phyloP scores from a whole-genome alignment of 768 basidiomycete genomes.

The Hortiboletus flavorubellus region DNA sequence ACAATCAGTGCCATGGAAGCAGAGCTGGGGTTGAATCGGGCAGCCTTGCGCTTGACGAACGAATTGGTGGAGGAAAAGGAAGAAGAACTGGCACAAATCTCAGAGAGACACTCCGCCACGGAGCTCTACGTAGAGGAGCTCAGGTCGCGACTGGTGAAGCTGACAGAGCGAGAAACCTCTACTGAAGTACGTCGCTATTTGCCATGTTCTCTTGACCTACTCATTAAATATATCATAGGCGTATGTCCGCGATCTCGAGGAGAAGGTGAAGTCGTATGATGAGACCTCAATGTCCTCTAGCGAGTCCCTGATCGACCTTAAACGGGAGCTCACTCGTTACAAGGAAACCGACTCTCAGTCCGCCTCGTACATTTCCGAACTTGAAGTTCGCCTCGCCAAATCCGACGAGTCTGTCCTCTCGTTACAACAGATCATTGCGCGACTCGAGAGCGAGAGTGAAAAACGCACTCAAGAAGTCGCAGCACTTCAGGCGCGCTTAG shows the following conservation, averaged over 20 bases:
- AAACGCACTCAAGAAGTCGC: conserved; percentile 70
- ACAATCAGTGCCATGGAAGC: conserved; percentile 94
- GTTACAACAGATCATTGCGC: conserved; percentile 69
- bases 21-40: conserved; percentile 82
- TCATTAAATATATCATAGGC: conserved; percentile 46
- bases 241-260: conserved; percentile 91
- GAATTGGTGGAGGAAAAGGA: conserved; percentile 93
- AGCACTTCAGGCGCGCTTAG: conserved; percentile 66
- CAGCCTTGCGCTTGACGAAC: conserved; percentile 86
- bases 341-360: conserved; percentile 75
- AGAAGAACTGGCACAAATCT: conserved; percentile 63
- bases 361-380: conserved; percentile 76
- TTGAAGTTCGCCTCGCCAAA: conserved; percentile 76
- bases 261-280: conserved; percentile 82
- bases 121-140: conserved; percentile 89
- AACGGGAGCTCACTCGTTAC: conserved; percentile 74
- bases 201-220: neutral
- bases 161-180: conserved; percentile 84
- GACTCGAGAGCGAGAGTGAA: conserved; percentile 73
- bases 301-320: conserved; percentile 78
- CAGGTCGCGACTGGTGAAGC: conserved; percentile 69
- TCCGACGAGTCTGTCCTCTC: conserved; percentile 73
- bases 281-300: conserved; percentile 74
- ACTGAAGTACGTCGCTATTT: conserved; percentile 65
- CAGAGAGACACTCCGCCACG: conserved; percentile 70